These are phyloP conservation scores for Solanum chacoense DNA, from an alignment of 305 asterid species.

Conservation along the genomic window DNA sequence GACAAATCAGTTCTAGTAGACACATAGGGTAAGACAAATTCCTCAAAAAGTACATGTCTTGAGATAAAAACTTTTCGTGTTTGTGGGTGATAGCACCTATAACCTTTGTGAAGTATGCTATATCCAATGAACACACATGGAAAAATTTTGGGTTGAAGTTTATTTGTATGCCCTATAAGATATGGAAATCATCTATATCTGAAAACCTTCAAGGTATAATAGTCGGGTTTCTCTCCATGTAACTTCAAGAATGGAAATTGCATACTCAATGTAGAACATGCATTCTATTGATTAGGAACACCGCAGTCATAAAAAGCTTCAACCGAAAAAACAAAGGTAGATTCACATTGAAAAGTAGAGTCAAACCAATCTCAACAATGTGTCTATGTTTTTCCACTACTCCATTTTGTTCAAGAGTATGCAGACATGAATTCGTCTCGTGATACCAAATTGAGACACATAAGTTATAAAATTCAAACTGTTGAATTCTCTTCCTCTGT, in stretches of 20 bases:
- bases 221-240: neutral
- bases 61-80: neutral
- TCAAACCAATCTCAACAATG: neutral
- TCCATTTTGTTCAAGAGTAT: neutral
- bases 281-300: neutral
- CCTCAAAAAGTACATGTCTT: neutral
- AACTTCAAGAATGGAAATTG: neutral
- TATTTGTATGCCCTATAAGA: neutral
- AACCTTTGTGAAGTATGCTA: neutral
- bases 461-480: too few relatives aligned
- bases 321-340: neutral
- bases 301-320: neutral
- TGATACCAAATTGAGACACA: neutral
- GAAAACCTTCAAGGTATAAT: neutral
- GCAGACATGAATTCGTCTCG: neutral
- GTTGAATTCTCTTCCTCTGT: neutral
- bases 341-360: neutral
- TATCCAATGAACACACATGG: neutral
- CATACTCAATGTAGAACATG: neutral
- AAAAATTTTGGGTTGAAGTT: neutral
- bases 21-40: neutral
- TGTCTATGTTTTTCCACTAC: neutral
- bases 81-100: neutral
- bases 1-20: neutral
- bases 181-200: neutral